phyloP scores from a whole-genome alignment of 768 basidiomycete species.

The Cubamyces sp. region DNA sequence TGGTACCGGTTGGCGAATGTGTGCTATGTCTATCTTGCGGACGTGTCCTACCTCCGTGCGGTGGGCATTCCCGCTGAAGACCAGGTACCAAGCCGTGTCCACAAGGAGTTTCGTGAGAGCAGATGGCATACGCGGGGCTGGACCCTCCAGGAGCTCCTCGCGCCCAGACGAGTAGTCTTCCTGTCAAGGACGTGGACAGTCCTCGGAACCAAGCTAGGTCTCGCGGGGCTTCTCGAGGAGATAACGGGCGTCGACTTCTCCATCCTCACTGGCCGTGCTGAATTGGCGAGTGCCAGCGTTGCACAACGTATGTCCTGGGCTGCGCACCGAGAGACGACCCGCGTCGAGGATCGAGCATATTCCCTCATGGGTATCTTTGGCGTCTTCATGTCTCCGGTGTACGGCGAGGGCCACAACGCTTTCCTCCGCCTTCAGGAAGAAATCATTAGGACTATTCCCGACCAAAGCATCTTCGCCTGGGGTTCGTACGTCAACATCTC shows the following conservation, averaged over 20 bases:
- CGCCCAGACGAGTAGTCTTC: background rate
- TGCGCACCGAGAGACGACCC: background rate
- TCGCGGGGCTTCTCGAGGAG: background rate
- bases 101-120: background rate
- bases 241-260: background rate
- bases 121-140: background rate
- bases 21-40: background rate
- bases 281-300: background rate
- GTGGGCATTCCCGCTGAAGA: too few species aligned
- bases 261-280: background rate
- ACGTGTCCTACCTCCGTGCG: too few species aligned
- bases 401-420: background rate
- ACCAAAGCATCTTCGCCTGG: background rate
- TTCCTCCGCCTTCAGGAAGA: background rate
- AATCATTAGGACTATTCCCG: background rate
- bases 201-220: background rate
- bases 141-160: constrained; percentile 1
- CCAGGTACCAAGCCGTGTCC: too few species aligned
- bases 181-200: background rate
- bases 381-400: background rate
- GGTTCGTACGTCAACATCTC: background rate
- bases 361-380: background rate
- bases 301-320: background rate
- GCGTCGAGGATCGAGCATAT: background rate
- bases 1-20: background rate